These are phyloP conservation scores for Cryptosporidium tyzzeri DNA, from an alignment of 169 alveolate species.

Conservation along the genomic window DNA sequence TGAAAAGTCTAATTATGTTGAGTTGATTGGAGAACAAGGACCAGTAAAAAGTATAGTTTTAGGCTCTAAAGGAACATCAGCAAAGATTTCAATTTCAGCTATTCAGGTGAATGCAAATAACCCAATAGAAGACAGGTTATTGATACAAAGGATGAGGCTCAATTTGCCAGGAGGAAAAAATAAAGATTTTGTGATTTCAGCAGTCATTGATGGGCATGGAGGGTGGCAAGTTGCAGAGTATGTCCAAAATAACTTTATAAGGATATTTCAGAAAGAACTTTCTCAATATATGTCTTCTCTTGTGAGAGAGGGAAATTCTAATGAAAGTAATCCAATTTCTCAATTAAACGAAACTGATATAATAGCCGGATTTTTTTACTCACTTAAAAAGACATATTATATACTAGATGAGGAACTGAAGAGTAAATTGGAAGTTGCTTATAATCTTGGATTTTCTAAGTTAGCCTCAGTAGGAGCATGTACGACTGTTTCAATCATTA, in stretches of 20 bases:
- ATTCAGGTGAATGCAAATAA: conserved; percentile 69
- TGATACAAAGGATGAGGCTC: conserved; percentile 54
- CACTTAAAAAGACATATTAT: conserved; percentile 32
- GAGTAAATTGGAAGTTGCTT: conserved; percentile 40
- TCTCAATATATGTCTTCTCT: not conserved
- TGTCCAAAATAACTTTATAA: conserved; percentile 47
- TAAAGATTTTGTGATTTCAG: conserved; percentile 60
- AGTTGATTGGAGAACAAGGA: conserved; percentile 53
- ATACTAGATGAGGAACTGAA: conserved; percentile 38
- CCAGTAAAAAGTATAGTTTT: conserved; percentile 25
- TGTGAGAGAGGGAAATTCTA: not conserved
- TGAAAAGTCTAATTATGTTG: not conserved
- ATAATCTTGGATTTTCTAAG: conserved; percentile 61
- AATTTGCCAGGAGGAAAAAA: not conserved
- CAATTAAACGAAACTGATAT: conserved; percentile 19
- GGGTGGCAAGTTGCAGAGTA: conserved; percentile 76
- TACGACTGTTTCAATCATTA: conserved; percentile 42
- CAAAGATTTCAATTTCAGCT: conserved; percentile 26
- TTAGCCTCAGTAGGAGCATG: conserved; percentile 71
- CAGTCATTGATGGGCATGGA: conserved; percentile 76
- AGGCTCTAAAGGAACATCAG: not conserved
- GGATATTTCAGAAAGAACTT: conserved; percentile 41
- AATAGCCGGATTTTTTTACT: conserved; percentile 15
- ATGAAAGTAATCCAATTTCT: too few species aligned
- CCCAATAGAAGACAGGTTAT: conserved; percentile 69